Base-by-base conservation (phyloP, 1,139 yeast species). In the Debaryomycetaceae sp. region DNA sequence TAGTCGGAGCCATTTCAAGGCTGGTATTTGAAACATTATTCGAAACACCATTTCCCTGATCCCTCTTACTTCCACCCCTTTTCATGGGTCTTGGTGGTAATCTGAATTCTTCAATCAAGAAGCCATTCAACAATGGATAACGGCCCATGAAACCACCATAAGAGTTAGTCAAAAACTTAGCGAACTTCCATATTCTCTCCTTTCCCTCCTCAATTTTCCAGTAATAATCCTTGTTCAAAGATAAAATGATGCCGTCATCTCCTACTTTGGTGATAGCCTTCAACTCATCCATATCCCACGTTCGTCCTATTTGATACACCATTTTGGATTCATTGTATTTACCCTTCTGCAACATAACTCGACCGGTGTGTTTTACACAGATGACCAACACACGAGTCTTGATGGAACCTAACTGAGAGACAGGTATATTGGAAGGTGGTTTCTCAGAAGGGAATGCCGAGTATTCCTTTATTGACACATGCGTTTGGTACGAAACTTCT, bases 251-350 rank as follows among this genome's bases (percentile, higher is more conserved):
- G 1, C 90, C 90, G 44, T 78, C 75, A 24, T 68, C 70, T 1
- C 78, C 71, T 4, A 71, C 69, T 46, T 80, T 74, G 39, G 82
- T 81, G 5, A 91, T 66, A 35, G 65, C 65, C 11, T 73, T 66
- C 52, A 93, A 69, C 53, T 88, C 96, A 48, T 81, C 88, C 57
- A 93, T 68, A 51, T 83, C 84, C 99, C 99, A 93, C 5, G 96
- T 85, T 57, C 97, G 78, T 36, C 99, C 99, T 44, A 93, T 87
- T 63, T 91, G 98, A 57, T 87, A 83, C 3, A 83, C 65, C 3
- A 87, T 59, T 45, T 72, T 89, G 48, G 83, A 83, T 8, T 80
- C 74, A 56, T 86, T 87, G 60, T 80, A 89, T 55, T 95, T 83
- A 1, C 96, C 97, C 65, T 93, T 93, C 59, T 90, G 97, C 24